Base-by-base conservation (phyloP, 306 rosid species). In the Dryas alaskensis region DNA sequence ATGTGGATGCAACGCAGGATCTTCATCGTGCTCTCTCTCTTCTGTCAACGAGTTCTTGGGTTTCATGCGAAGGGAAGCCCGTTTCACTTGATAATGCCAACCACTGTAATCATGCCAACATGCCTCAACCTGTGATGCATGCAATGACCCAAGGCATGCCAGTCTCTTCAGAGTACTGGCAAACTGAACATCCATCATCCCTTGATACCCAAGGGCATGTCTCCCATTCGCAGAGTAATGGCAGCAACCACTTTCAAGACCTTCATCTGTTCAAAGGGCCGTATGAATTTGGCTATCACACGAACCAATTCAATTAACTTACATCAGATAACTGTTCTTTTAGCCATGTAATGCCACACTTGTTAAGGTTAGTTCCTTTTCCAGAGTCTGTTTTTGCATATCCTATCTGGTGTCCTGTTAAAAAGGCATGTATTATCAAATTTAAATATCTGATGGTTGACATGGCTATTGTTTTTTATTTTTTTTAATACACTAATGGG, bases 11-110 rank as follows among this genome's bases (percentile, higher is more conserved):
- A 8, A 22, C 84, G 8, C 96, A 80, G 73, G 85, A 82, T 79
- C 76, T 87, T 77, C 82, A 83, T 59, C 84, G 86, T 91, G 97
- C 98, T 93, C 98, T 86, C 98, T 93, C 98, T 93, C 98, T 93
- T 93, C 98, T 93, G 98, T 93, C 98, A 93, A 87, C 88, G 31
- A 81, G 84, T 76, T 83, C 93, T 37, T 86, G 91, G 92, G 80
- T 54, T 84, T 62, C 89, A 25, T 78, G 65, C 4, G 89, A 84
- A 49, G 42, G 88, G 2, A 87, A 87, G 72, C 55, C 81, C 44
- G 75, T 65, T 67, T 66, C 85, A 7, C 80, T 68, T 22, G 79
- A 83, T 42, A 77, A 69, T 67, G 50, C 78, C 65, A 82, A 70
- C 67, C 67, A 68, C 48, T 42, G 59, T 9, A 60, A 47, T 12